Base-by-base conservation (phyloP, 192 early-diverging fungal species). In the Mortierella hygrophila region DNA sequence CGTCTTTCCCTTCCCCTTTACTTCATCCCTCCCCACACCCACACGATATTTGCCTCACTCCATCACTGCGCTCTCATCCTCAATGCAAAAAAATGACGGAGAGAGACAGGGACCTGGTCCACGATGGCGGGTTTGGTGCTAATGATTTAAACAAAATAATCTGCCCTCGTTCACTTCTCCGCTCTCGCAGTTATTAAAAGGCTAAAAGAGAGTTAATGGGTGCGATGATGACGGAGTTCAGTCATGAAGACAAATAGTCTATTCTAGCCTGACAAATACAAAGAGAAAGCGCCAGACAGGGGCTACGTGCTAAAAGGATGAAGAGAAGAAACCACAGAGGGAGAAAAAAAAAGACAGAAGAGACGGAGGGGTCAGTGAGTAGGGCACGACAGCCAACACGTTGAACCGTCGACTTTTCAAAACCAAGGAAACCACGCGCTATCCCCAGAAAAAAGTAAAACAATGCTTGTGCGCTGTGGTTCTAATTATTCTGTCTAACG, bases 141-240 rank as follows among this genome's bases (percentile, higher is more conserved):
- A 70, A 38, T 3, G 38, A 70, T 38, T 35, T 1, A 68, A 8
- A 70, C 38, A 38, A 70, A 70, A 70, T 41, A 70, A 70, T 41
- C 42, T 42, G 69, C 20, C 40, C 21, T 42, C 2, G 65, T 65
- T 32, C 26, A 32, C 60, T 65, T 65, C 11, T 65, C 29, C 29
- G 60, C 60, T 65, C 60, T 65, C 60, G 11, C 29, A 4, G 60
- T 65, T 65, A 65, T 65, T 65, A 65, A 63, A 63, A 63, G 60
- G 60, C 60, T 63, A 63, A 63, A 32, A 63, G 60, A 63, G 60
- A 65, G 60, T 65, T 65, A 65, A 65, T 65, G 60, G 60, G 29
- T 26, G 4, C 60, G 29, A 65, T 32, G 29, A 9, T 32, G 60
- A 65, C 60, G 29, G 60, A 65, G 60, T 65, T 65, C 29, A 65